Evolutionary conservation across 2,329 filamentous ascomycete genomes (phyloP).

Genomic region (Akanthomyces muscarius): DNA sequence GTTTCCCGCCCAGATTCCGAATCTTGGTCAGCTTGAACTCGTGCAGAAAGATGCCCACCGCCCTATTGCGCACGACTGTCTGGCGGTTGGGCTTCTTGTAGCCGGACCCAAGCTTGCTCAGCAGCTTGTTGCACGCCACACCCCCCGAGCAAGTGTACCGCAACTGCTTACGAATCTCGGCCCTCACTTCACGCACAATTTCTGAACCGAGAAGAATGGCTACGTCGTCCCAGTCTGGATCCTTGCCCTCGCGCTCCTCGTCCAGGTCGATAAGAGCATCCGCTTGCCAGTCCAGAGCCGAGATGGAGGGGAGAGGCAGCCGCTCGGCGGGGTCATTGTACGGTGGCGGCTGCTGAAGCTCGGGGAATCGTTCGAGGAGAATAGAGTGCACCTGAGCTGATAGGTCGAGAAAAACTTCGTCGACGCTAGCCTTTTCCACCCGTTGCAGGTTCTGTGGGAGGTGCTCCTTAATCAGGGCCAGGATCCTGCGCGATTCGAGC

Average conservation of each 20-base stretch:
- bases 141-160: conserved; percentile 91
- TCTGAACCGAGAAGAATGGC: conserved; percentile 82
- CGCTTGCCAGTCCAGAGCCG: conserved; percentile 75
- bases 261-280: conserved; percentile 81
- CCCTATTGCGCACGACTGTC: conserved; percentile 86
- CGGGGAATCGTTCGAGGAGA: conserved; percentile 71
- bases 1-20: conserved; percentile 87
- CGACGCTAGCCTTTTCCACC: conserved; percentile 90
- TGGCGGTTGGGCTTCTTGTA: conserved; percentile 93
- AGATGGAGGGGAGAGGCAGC: conserved; percentile 64
- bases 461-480: conserved; percentile 70
- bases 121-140: conserved; percentile 86
- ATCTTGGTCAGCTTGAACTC: conserved; percentile 94
- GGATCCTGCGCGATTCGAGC: conserved; percentile 75
- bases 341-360: conserved; percentile 62
- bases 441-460: conserved; percentile 63
- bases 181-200: conserved; percentile 74
- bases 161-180: conserved; percentile 62
- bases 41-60: conserved; percentile 71
- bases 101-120: conserved; percentile 87
- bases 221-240: conserved; percentile 96
- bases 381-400: conserved; percentile 77
- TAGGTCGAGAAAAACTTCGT: conserved; percentile 92
- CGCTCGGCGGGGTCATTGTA: conserved; percentile 68
- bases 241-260: conserved; percentile 67